Conservation (phyloP, 164 flowering plant species). For the Magnolia changhungtana region DNA sequence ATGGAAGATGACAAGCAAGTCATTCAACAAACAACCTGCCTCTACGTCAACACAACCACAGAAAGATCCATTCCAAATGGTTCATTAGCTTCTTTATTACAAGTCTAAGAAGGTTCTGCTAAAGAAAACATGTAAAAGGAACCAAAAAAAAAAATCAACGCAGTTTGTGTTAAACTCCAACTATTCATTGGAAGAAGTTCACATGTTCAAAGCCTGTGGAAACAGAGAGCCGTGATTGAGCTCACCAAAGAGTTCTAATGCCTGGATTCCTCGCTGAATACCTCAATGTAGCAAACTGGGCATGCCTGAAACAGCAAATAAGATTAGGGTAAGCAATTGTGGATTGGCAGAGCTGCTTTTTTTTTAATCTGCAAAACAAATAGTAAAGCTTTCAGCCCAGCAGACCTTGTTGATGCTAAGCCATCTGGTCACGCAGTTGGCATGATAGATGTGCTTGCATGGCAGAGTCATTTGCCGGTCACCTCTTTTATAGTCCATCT, state of each 20-base stretch:
- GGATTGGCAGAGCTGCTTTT: no score
- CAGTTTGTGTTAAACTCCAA: not conserved
- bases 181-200: not conserved
- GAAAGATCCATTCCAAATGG: not conserved
- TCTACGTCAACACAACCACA: not conserved
- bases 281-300: constrained; percentile 21
- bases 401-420: constrained; percentile 90
- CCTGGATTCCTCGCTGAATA: constrained; percentile 1
- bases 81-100: not conserved
- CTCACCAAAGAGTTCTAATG: not conserved
- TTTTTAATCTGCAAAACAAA: not conserved
- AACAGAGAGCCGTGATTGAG: not conserved
- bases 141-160: not conserved
- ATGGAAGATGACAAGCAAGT: not conserved
- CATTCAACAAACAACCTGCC: not conserved
- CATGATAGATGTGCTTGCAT: constrained; percentile 83
- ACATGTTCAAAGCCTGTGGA: not conserved
- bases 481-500: constrained; percentile 83
- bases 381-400: not conserved
- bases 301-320: constrained; percentile 17
- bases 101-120: not conserved
- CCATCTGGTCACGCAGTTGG: constrained; percentile 73
- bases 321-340: not conserved
- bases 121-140: not conserved
- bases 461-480: constrained; percentile 72